These are phyloP conservation scores for Colletotrichum sublineola DNA, from an alignment of 2,329 filamentous ascomycete genomes.

Conservation along the genomic window DNA sequence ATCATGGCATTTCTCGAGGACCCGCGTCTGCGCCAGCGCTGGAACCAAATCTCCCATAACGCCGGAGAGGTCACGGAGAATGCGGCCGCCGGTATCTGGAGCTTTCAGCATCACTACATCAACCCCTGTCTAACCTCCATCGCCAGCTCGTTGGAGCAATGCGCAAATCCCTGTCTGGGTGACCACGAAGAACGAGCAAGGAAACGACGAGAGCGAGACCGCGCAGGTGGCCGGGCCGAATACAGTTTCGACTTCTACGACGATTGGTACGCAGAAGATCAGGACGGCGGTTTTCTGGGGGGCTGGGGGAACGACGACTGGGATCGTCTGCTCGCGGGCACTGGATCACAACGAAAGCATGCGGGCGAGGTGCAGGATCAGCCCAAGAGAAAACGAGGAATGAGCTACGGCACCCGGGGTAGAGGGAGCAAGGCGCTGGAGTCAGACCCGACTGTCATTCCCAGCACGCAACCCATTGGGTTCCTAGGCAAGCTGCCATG, in stretches of 20 bases:
- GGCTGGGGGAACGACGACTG: conserved; percentile 87
- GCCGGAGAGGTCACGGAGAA: conserved; percentile 91
- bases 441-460: conserved; percentile 91
- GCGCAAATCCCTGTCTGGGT: conserved; percentile 78
- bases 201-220: conserved; percentile 74
- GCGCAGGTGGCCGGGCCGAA: conserved; percentile 75
- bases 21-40: conserved; percentile 90
- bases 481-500: conserved; percentile 89
- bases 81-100: conserved; percentile 91
- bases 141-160: conserved; percentile 76
- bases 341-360: conserved; percentile 62
- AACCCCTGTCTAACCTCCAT: conserved; percentile 82
- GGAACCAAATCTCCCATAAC: conserved; percentile 93
- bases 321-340: conserved; percentile 83
- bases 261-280: conserved; percentile 84
- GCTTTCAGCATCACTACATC: conserved; percentile 88
- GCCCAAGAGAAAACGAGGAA: conserved; percentile 80
- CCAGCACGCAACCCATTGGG: conserved; percentile 85
- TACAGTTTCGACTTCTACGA: conserved; percentile 97
- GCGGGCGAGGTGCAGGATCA: conserved; percentile 66
- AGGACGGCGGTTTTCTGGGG: conserved; percentile 68
- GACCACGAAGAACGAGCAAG: conserved; percentile 81
- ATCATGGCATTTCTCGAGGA: conserved; percentile 77
- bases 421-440: conserved; percentile 56
- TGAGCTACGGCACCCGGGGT: conserved; percentile 87